Percentiles rank a stretch among this genome's conserved stretches.
Evolutionary conservation across 2,329 filamentous ascomycete species (phyloP).

Genomic region (Phyllosticta ampelicida): DNA sequence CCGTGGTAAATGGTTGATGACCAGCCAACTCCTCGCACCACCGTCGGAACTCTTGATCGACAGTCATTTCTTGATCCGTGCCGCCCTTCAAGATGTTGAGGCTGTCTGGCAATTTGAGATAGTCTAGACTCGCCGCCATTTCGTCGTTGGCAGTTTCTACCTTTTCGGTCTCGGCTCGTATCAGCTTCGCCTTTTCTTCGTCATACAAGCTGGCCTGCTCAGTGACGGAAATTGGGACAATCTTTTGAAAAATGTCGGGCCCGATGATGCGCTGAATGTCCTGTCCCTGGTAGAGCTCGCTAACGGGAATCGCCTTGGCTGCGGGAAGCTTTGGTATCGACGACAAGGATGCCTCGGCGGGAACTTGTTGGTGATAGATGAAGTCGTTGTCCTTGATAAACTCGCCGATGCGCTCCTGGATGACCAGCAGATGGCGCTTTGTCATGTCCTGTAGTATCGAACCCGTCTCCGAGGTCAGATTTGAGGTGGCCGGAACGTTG

Average conservation of each 20-base stretch:
- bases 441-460: conserved; percentile 64
- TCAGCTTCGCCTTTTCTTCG: conserved; percentile 93
- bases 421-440: conserved; percentile 67
- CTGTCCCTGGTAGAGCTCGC: conserved; percentile 90
- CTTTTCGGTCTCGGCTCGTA: conserved; percentile 85
- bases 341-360: conserved; percentile 69
- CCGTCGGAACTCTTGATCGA: conserved; percentile 81
- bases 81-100: conserved; percentile 87
- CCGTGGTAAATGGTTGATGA: conserved; percentile 65
- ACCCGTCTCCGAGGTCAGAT: conserved; percentile 72
- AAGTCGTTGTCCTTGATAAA: conserved; percentile 92
- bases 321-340: conserved; percentile 84
- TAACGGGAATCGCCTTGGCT: conserved; percentile 93
- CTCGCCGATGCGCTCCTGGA: conserved; percentile 69
- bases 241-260: conserved; percentile 92
- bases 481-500: conserved; percentile 68
- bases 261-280: conserved; percentile 96
- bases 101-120: conserved; percentile 78
- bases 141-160: conserved; percentile 89
- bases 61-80: conserved; percentile 76
- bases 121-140: conserved; percentile 91
- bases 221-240: conserved; percentile 90
- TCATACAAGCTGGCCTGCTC: conserved; percentile 96
- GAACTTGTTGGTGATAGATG: conserved; percentile 91
- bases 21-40: conserved; percentile 92